Base-by-base conservation (phyloP, 2,329 filamentous ascomycete genomes). In the Ceratocystis colombiana region DNA sequence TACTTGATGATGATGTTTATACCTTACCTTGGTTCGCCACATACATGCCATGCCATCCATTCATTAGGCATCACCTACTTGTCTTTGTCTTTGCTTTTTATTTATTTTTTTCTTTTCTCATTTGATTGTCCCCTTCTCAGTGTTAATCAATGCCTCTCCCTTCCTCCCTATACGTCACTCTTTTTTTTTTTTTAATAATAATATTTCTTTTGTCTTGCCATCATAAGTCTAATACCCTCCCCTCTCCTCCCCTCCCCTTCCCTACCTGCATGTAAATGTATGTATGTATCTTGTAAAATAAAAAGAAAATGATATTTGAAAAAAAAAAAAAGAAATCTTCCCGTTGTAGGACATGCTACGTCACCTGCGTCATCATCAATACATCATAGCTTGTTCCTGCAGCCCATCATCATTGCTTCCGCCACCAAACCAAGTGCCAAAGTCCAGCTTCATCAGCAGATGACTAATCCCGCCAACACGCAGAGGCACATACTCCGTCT, bases 381-480 rank as follows among this genome's bases (percentile, higher is more conserved):
- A 64, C 53, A 46, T 41, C 37, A 41, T 53, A n/a, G 37, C 25
- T 25, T 57, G 50, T 48, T 67, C 48, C 30, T 66, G 57, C 41
- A 50, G 46, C 57, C 25, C 37, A 44, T 44, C 44, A 30, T 28
- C 61, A 44, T 12, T 41, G 28, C 59, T 25, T 71, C 71, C 68
- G 44, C 74, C 72, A 4, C 74, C 77, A 69, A 83, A 80, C 82
- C 82, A 85, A 65, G 76, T 80, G 22, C 82, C 83, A 74, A 85
- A 84, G 72, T 96, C 91, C 71, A 96, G 77, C 78, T 96, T 96
- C 90, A 96, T 96, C 73, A 96, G 75, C 73, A 96, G 76, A 67
- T 89, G 80, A 76, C 96, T 90, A 59, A 96, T 84, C 0, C 90
- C 89, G 0, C 89, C 89, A 2, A 90, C 83, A 68, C 88, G 85